A percentile compares a stretch with the other conserved stretches of the same genome.
Conservation (phyloP, 2,329 filamentous ascomycete genomes). For the Fusarium pininemorale region DNA sequence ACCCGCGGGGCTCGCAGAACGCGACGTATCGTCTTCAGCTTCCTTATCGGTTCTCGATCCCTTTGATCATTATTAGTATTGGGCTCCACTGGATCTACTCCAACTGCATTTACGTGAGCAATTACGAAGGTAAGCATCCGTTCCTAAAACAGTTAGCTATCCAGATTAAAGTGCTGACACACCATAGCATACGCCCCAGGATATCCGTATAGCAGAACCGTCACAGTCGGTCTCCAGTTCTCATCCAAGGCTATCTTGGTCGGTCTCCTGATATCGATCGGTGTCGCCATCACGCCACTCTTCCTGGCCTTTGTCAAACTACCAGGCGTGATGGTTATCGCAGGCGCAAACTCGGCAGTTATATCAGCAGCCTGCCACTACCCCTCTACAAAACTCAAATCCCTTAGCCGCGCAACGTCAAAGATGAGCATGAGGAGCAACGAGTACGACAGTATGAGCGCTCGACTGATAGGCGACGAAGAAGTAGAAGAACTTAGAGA, state of each 20-base stretch:
- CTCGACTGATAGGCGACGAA: neutral
- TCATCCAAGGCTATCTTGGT: slow-evolving; percentile 23
- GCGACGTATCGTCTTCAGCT: slow-evolving; percentile 36
- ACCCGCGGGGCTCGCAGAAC: slow-evolving; percentile 20
- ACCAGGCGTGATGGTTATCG: slow-evolving; percentile 23
- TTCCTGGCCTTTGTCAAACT: slow-evolving; percentile 15
- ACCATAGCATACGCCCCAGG: neutral
- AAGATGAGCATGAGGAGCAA: neutral
- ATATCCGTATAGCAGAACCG: neutral
- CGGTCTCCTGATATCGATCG: neutral
- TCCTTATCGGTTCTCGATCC: slow-evolving; percentile 34
- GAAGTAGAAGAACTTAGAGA: neutral
- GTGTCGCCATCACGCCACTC: neutral
- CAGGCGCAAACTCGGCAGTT: slow-evolving; percentile 24
- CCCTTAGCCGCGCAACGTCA: neutral
- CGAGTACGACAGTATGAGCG: neutral
- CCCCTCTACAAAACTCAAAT: neutral
- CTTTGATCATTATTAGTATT: slow-evolving; percentile 21
- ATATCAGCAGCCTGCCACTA: slow-evolving; percentile 32
- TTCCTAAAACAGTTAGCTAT: neutral
- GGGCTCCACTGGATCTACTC: slow-evolving; percentile 36
- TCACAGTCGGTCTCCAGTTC: slow-evolving; percentile 11
- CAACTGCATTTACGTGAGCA: slow-evolving; percentile 33
- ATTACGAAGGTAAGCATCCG: slow-evolving; percentile 16
- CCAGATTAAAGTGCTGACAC: neutral